Evolutionary conservation across 2,329 filamentous ascomycete species (phyloP).

Genomic region (Pestalotiopsis sp.): DNA sequence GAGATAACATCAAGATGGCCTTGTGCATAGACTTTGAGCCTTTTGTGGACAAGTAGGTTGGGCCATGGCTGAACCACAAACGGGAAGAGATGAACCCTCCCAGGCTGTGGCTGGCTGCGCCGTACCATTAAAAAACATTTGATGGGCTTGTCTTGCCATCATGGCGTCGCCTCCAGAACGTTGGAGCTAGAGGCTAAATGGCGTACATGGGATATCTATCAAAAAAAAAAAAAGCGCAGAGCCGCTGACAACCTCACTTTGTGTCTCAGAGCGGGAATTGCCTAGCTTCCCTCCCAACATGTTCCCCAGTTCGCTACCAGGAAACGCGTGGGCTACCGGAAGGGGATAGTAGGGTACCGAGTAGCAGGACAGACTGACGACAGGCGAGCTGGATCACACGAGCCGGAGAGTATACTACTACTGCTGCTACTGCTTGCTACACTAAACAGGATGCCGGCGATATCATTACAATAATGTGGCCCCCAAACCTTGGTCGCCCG

Average conservation of each 20-base stretch:
- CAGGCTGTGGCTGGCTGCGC: no score
- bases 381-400: neutral
- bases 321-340: neutral
- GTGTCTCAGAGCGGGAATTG: slow-evolving; percentile 2
- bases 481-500: neutral
- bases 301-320: neutral
- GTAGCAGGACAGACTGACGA: no score
- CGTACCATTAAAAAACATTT: neutral
- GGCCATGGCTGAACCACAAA: neutral
- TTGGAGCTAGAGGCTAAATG: slow-evolving; percentile 1
- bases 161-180: neutral
- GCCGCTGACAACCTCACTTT: slow-evolving; percentile 3
- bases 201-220: neutral
- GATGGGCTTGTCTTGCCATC: neutral
- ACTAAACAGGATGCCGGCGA: neutral
- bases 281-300: neutral
- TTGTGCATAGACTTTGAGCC: neutral
- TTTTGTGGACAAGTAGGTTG: slow-evolving; percentile 4
- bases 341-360: neutral
- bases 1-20: neutral
- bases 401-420: neutral
- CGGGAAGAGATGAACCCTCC: neutral
- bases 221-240: slow-evolving; percentile 1
- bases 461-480: neutral
- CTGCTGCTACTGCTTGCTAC: no score